Percentiles rank a stretch among this genome's conserved stretches.
These are phyloP conservation scores for Phoma sp. DNA, from an alignment of 2,329 filamentous ascomycete genomes.

Conservation along the genomic window DNA sequence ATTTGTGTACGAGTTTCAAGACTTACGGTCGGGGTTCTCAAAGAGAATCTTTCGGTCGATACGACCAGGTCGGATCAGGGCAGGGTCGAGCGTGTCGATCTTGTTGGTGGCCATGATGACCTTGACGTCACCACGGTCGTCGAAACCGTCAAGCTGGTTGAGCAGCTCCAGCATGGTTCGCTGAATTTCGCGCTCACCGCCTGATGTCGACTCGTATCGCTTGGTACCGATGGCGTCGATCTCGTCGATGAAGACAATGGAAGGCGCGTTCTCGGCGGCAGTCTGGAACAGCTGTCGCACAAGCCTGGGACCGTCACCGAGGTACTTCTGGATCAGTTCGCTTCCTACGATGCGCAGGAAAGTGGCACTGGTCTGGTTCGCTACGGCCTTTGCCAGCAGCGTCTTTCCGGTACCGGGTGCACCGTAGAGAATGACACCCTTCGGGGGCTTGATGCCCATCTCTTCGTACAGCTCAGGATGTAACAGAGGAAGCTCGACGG, in stretches of 20 bases:
- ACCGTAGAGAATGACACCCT: constrained; percentile 98
- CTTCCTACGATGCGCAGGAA: constrained; percentile 97
- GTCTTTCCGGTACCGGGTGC: constrained; percentile 97
- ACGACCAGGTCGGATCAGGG: constrained; percentile 93
- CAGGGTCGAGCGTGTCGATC: constrained; percentile 96
- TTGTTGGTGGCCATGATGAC: constrained; percentile 99
- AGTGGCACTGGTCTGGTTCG: constrained; percentile 98
- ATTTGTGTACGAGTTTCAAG: not conserved
- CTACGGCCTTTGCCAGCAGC: constrained; percentile 92
- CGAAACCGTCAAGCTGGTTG: constrained; percentile 98
- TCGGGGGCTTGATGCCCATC: constrained; percentile 99
- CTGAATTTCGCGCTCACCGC: constrained; percentile 96
- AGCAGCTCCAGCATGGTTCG: constrained; percentile 98
- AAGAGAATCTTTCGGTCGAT: constrained; percentile 97
- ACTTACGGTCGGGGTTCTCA: constrained; percentile 72
- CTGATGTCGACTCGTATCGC: constrained; percentile 96
- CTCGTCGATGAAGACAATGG: constrained; percentile 98
- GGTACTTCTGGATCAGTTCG: constrained; percentile 97
- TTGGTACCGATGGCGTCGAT: constrained; percentile 99
- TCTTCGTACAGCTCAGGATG: constrained; percentile 98
- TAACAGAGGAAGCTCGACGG: constrained; percentile 90
- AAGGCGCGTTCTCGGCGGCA: constrained; percentile 92
- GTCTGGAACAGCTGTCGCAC: constrained; percentile 97
- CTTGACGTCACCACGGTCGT: constrained; percentile 98
- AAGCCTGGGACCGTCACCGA: constrained; percentile 92